phyloP scores from a whole-genome alignment of 2,329 filamentous ascomycete species.

The Monosporascus sp. region DNA sequence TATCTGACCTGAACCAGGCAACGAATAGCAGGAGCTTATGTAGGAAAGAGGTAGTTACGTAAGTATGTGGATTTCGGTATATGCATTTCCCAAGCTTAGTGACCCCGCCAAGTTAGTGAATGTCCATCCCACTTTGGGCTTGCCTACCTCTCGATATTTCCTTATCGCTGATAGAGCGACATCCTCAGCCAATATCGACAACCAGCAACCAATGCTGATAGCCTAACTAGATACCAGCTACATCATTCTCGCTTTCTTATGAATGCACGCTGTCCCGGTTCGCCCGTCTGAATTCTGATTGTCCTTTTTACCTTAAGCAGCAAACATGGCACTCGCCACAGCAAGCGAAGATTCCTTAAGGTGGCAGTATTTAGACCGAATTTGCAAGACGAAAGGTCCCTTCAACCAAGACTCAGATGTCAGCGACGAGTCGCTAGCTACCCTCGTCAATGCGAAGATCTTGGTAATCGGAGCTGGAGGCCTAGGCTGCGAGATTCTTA shows the following conservation, averaged over 20 bases:
- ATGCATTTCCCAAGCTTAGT: not conserved
- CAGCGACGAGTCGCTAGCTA: conserved; percentile 45
- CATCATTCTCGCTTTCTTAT: not conserved
- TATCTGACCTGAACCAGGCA: too few relatives aligned
- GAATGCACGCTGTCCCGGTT: not conserved
- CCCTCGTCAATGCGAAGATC: conserved; percentile 67
- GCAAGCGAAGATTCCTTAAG: conserved; percentile 11
- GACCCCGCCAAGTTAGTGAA: not conserved
- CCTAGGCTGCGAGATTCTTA: conserved; percentile 91
- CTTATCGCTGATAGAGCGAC: conserved; percentile 14
- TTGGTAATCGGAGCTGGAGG: conserved; percentile 84
- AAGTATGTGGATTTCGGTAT: too few relatives aligned
- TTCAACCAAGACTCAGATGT: conserved; percentile 65
- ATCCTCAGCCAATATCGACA: not conserved
- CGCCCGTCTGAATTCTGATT: not conserved
- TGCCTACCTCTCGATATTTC: conserved; percentile 1
- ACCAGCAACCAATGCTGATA: not conserved
- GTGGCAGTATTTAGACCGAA: conserved; percentile 79
- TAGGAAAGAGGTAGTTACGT: too few relatives aligned
- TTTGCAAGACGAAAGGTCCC: conserved; percentile 71
- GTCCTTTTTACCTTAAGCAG: not conserved
- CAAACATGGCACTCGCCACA: conserved; percentile 12
- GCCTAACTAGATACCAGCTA: not conserved
- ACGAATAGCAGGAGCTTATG: too few relatives aligned
- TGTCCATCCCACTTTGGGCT: conserved; percentile 4